phyloP scores from a whole-genome alignment of 345 rosid genomes.

The Excoecaria cochinchinensis region DNA sequence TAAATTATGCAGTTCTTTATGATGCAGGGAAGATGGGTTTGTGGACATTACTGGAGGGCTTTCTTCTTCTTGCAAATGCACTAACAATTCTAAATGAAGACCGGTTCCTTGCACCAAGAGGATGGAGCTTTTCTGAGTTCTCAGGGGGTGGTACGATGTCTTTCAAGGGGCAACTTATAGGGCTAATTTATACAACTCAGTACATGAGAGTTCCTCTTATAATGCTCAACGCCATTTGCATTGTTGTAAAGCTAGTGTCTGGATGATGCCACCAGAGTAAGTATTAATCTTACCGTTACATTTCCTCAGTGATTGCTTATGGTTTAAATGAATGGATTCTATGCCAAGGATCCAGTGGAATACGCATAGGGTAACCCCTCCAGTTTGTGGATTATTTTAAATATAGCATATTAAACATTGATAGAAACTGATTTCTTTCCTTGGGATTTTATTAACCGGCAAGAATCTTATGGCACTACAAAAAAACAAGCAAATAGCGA shows the following conservation, averaged over 20 bases:
- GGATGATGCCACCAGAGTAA: slow-evolving; percentile 34
- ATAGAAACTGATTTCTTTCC: not conserved
- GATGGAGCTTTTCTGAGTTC: slow-evolving; percentile 79
- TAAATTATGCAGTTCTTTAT: slow-evolving; percentile 1
- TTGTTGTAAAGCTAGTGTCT: slow-evolving; percentile 66
- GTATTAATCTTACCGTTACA: slow-evolving; percentile 1
- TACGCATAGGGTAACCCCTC: not conserved
- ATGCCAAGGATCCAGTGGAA: not conserved
- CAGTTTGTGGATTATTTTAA: not conserved
- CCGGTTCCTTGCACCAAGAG: slow-evolving; percentile 83
- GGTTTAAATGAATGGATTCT: not conserved
- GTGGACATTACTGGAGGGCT: slow-evolving; percentile 83
- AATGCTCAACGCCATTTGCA: slow-evolving; percentile 56
- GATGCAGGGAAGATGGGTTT: slow-evolving; percentile 62
- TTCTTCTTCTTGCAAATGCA: slow-evolving; percentile 85
- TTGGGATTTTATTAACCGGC: not conserved
- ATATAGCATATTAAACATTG: not conserved
- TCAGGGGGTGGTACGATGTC: slow-evolving; percentile 59
- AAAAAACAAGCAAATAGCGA: too few species aligned
- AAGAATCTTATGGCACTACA: not conserved
- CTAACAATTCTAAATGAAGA: slow-evolving; percentile 90
- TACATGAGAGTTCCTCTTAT: slow-evolving; percentile 77
- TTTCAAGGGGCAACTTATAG: slow-evolving; percentile 66
- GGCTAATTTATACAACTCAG: slow-evolving; percentile 71
- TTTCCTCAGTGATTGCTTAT: not conserved